Percentiles rank a stretch among this genome's conserved stretches.
These are phyloP conservation scores for Colletotrichum acutatum DNA, from an alignment of 2,329 filamentous ascomycete species.

Conservation along the genomic window DNA sequence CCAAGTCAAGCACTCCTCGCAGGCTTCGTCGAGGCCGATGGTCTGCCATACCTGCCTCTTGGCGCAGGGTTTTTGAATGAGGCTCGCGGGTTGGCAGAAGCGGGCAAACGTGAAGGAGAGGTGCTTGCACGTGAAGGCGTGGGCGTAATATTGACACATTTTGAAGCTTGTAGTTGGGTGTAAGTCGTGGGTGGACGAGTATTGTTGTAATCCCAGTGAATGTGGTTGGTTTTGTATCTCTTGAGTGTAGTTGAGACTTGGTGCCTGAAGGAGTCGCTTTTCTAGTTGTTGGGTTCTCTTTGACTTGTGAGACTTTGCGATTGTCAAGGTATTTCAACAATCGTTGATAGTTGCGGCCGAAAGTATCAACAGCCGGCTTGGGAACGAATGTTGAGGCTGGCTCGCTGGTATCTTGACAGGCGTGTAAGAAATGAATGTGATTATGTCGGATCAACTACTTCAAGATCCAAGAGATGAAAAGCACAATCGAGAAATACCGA, in stretches of 20 bases:
- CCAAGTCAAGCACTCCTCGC: constrained; percentile 48
- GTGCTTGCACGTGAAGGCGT: constrained; percentile 49
- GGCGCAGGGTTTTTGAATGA: constrained; percentile 49
- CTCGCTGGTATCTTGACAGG: not conserved
- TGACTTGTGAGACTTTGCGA: not conserved
- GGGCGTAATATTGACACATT: constrained; percentile 53
- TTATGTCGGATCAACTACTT: not conserved
- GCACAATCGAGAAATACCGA: not conserved
- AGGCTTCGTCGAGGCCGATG: constrained; percentile 47
- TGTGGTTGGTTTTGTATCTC: no score
- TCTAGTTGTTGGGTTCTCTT: not conserved
- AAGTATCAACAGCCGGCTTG: not conserved
- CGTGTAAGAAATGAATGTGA: not conserved
- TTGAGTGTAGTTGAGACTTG: not conserved
- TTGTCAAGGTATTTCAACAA: not conserved
- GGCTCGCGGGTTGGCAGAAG: constrained; percentile 47
- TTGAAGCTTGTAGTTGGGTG: constrained; percentile 3
- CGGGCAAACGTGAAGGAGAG: constrained; percentile 47
- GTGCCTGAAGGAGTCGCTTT: not conserved
- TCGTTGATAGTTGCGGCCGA: not conserved
- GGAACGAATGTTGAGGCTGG: not conserved
- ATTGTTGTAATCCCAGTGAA: no score
- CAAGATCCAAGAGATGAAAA: not conserved
- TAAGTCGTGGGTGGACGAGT: no score
- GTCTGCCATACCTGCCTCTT: constrained; percentile 49